Percentiles rank a stretch among this genome's conserved stretches.
These are phyloP conservation scores for Przewalskia tangutica DNA, from an alignment of 257 asterid genomes.

Conservation along the genomic window DNA sequence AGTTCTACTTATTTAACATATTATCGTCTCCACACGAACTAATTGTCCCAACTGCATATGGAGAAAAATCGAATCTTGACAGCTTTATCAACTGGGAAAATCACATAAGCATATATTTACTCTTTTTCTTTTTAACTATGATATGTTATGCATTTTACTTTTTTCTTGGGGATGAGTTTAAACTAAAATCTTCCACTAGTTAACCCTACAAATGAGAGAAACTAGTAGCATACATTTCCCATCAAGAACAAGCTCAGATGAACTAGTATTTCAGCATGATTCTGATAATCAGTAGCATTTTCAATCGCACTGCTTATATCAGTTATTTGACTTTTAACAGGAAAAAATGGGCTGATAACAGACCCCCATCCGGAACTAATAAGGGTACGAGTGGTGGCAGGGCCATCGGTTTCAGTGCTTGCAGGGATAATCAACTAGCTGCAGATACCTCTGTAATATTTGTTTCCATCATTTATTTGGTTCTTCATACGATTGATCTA, in stretches of 20 bases:
- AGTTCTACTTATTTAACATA: too few species aligned
- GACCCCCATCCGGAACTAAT: conserved; percentile 29
- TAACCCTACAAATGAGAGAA: not conserved
- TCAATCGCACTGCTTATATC: not conserved
- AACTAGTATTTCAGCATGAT: not conserved
- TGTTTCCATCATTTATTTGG: not conserved
- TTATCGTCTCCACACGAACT: too few species aligned
- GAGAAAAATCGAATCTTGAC: not conserved
- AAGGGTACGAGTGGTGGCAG: conserved; percentile 59
- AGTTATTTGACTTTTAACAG: conserved; percentile 16
- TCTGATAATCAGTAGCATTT: not conserved
- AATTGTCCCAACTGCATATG: not conserved
- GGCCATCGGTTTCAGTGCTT: conserved; percentile 68
- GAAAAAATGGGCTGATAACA: conserved; percentile 39
- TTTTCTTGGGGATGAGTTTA: not conserved
- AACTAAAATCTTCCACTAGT: not conserved
- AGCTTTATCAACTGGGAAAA: not conserved
- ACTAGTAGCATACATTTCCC: not conserved
- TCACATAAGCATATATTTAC: not conserved
- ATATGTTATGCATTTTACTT: not conserved
- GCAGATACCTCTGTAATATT: conserved; percentile 59
- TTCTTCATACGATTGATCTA: not conserved
- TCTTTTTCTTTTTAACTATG: not conserved
- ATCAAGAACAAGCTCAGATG: not conserved
- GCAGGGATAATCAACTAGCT: conserved; percentile 69